Conservation (phyloP, 768 basidiomycete species). For the Boletus edulis region DNA sequence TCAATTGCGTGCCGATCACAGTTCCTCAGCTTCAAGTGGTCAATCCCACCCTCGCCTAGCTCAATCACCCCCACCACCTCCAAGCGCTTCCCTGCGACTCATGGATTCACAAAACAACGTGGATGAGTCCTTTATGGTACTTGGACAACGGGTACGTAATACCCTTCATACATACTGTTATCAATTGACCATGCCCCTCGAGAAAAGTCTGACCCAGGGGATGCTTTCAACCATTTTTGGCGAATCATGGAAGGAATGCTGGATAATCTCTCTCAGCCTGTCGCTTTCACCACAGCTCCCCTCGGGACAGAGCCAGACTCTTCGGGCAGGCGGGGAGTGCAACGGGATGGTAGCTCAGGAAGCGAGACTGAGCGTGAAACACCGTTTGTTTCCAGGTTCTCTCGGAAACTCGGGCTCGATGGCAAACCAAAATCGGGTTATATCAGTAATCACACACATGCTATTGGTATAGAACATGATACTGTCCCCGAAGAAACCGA, state of each 20-base stretch:
- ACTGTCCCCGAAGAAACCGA: conserved; percentile 47
- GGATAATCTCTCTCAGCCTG: conserved; percentile 77
- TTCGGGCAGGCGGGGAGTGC: conserved; percentile 25
- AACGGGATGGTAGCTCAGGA: conserved; percentile 51
- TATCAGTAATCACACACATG: conserved; percentile 5
- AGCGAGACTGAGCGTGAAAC: conserved; percentile 73
- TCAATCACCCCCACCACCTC: conserved; percentile 47
- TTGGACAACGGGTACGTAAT: conserved; percentile 66
- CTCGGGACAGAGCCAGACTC: conserved; percentile 43
- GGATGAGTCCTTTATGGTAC: conserved; percentile 87
- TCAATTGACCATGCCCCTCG: neutral
- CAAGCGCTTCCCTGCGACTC: conserved; percentile 33
- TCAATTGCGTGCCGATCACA: conserved; percentile 23
- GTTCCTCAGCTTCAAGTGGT: conserved; percentile 14
- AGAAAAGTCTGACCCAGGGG: conserved; percentile 71
- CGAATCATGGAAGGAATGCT: conserved; percentile 83
- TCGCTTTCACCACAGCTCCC: conserved; percentile 81
- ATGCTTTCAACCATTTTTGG: conserved; percentile 90
- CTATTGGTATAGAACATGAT: conserved; percentile 17
- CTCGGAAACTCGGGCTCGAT: conserved; percentile 39
- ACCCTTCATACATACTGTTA: neutral
- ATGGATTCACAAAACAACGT: conserved; percentile 61
- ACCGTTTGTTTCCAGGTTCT: conserved; percentile 55
- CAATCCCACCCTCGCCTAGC: conserved; percentile 28
- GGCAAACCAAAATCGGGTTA: conserved; percentile 20